Percentiles rank a stretch among this genome's conserved stretches.
phyloP scores from a whole-genome alignment of 495 filamentous ascomycete species.

The Penicillium atrosanguineum region DNA sequence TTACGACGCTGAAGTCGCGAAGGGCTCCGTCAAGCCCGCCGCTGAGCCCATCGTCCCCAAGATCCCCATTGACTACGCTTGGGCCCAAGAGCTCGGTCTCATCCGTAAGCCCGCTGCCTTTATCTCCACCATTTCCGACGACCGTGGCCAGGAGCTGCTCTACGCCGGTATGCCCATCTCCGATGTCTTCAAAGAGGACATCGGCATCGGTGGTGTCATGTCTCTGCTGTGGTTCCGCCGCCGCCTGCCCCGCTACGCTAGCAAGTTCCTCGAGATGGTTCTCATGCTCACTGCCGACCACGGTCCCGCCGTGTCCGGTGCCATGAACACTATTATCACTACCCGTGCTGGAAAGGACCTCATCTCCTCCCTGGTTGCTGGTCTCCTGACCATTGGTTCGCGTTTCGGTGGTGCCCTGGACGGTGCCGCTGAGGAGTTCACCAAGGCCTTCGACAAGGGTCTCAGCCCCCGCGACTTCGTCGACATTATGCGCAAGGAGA shows the following conservation, averaged over 20 bases:
- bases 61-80: constrained; percentile 99
- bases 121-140: constrained; percentile 99
- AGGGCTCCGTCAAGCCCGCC: constrained; percentile 79
- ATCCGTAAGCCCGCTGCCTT: constrained; percentile 99
- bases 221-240: constrained; percentile 99
- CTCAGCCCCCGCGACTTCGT: constrained; percentile 98
- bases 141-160: constrained; percentile 98
- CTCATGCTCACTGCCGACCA: constrained; percentile 99
- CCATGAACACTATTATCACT: constrained; percentile 99
- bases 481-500: constrained; percentile 97
- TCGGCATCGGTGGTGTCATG: constrained; percentile 99
- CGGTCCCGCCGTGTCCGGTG: constrained; percentile 97
- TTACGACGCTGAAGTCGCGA: constrained; percentile 79
- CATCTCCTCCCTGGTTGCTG: constrained; percentile 88
- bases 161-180: constrained; percentile 99
- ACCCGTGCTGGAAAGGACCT: constrained; percentile 98
- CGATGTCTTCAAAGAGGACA: constrained; percentile 98
- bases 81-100: constrained; percentile 98
- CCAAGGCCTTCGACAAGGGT: constrained; percentile 95
- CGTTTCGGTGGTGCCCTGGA: constrained; percentile 98
- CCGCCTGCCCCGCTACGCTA: constrained; percentile 90
- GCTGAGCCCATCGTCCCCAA: constrained; percentile 92
- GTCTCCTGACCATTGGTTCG: constrained; percentile 97
- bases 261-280: constrained; percentile 99
- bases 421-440: constrained; percentile 97